phyloP scores from a whole-genome alignment of 768 basidiomycete genomes.

The Suillus weaverae region DNA sequence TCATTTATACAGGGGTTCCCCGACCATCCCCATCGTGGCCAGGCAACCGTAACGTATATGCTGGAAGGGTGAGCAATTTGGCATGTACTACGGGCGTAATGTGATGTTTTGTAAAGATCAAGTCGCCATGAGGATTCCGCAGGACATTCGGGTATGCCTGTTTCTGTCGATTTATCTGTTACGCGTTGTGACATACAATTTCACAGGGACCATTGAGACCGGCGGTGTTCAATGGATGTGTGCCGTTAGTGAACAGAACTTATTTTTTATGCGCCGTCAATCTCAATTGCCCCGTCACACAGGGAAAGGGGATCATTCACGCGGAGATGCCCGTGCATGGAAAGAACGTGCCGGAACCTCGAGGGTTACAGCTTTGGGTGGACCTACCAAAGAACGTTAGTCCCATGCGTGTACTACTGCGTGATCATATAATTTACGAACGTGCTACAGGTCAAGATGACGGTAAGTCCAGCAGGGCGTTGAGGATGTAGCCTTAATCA shows the following conservation, averaged over 20 bases:
- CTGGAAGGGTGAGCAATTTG: constrained; percentile 59
- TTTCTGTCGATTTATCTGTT: neutral
- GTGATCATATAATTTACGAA: constrained; percentile 18
- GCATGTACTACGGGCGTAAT: neutral
- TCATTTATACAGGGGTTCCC: constrained; percentile 67
- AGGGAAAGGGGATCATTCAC: constrained; percentile 73
- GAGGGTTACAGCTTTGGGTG: constrained; percentile 87
- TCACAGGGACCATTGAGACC: constrained; percentile 48
- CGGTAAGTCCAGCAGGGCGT: constrained; percentile 37
- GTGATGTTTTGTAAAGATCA: constrained; percentile 38
- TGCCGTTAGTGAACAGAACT: constrained; percentile 48
- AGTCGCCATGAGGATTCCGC: constrained; percentile 90
- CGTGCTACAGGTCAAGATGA: constrained; percentile 69
- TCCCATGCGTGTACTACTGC: neutral
- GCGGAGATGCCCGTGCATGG: constrained; percentile 88
- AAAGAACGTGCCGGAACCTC: constrained; percentile 64
- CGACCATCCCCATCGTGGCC: constrained; percentile 92
- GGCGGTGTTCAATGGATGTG: constrained; percentile 98
- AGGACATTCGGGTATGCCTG: constrained; percentile 63
- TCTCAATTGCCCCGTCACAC: constrained; percentile 3
- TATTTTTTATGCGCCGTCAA: constrained; percentile 4
- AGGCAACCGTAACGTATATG: constrained; percentile 89
- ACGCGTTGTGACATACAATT: neutral
- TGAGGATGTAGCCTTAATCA: constrained; percentile 11
- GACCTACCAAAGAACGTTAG: constrained; percentile 71